phyloP scores from a whole-genome alignment of 2,329 filamentous ascomycete genomes.

The Tothia fuscella region DNA sequence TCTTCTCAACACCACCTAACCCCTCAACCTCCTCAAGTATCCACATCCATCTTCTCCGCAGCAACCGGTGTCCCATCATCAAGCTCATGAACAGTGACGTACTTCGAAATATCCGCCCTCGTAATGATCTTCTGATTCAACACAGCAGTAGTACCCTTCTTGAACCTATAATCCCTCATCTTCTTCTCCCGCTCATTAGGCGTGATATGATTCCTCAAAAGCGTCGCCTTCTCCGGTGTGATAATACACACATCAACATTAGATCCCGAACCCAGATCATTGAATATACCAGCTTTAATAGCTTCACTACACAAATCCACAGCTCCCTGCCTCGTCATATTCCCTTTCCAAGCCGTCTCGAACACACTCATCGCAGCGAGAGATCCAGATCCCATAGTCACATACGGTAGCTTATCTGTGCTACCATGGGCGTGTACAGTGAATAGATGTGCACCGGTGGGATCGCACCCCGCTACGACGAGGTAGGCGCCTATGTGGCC shows the following conservation, averaged over 20 bases:
- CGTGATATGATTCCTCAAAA: constrained; percentile 85
- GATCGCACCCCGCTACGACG: constrained; percentile 91
- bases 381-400: constrained; percentile 96
- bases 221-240: constrained; percentile 83
- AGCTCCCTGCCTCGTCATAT: constrained; percentile 67
- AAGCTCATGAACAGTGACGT: constrained; percentile 82
- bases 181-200: constrained; percentile 88
- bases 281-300: constrained; percentile 95
- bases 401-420: constrained; percentile 97
- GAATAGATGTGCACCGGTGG: constrained; percentile 88
- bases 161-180: constrained; percentile 85
- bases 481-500: constrained; percentile 97
- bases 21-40: constrained; percentile 28
- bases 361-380: constrained; percentile 97
- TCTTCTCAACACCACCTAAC: no score
- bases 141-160: constrained; percentile 83
- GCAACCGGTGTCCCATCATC: constrained; percentile 50
- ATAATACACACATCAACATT: constrained; percentile 97
- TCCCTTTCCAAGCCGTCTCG: constrained; percentile 84
- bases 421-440: constrained; percentile 97
- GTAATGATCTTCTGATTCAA: constrained; percentile 94
- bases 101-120: constrained; percentile 87
- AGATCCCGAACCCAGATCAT: constrained; percentile 91
- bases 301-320: constrained; percentile 72
- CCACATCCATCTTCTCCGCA: constrained; percentile 55